Percentiles rank a stretch among this genome's conserved stretches.
Evolutionary conservation across 345 rosid species (phyloP).

Genomic region (Aethionema arabicum): DNA sequence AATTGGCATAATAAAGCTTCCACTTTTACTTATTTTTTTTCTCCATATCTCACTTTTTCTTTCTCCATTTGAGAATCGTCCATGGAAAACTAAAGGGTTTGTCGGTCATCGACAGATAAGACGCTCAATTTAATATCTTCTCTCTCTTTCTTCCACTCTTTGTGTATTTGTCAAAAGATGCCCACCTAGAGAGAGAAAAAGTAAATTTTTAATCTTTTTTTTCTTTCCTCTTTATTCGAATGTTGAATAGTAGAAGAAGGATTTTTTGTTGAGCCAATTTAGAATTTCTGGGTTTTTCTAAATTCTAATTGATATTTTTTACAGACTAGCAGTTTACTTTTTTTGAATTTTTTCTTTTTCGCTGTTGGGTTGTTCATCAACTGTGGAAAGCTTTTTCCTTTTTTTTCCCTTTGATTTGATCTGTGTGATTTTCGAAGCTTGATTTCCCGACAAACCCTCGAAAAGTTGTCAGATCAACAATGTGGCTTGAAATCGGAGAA

Average conservation of each 20-base stretch:
- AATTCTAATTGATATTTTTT: background rate
- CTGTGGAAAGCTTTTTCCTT: conserved; percentile 25
- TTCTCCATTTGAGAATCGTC: conserved; percentile 35
- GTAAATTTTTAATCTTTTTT: background rate
- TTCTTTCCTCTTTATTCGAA: conserved; percentile 28
- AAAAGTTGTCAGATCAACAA: conserved; percentile 41
- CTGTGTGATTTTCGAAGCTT: conserved; percentile 26
- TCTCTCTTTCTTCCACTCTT: conserved; percentile 12
- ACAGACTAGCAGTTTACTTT: background rate
- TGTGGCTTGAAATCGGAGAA: conserved; percentile 31
- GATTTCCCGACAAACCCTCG: conserved; percentile 25
- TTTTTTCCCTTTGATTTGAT: conserved; percentile 5
- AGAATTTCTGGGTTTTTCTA: background rate
- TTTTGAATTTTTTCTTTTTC: background rate
- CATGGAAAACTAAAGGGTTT: conserved; percentile 29
- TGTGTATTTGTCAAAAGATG: conserved; percentile 36
- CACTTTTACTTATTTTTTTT: conserved; percentile 22
- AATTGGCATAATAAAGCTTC: conserved; percentile 32
- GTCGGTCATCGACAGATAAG: conserved; percentile 34
- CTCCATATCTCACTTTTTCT: conserved; percentile 8
- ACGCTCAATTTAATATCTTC: conserved; percentile 3
- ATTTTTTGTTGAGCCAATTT: conserved; percentile 11
- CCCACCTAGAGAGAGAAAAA: conserved; percentile 26
- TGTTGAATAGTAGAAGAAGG: conserved; percentile 26
- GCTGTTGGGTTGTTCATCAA: conserved; percentile 32